Percentiles rank a stretch among this genome's conserved stretches.
Conservation (phyloP, 371 early-diverging fungal species). For the Mucor plumbeus region DNA sequence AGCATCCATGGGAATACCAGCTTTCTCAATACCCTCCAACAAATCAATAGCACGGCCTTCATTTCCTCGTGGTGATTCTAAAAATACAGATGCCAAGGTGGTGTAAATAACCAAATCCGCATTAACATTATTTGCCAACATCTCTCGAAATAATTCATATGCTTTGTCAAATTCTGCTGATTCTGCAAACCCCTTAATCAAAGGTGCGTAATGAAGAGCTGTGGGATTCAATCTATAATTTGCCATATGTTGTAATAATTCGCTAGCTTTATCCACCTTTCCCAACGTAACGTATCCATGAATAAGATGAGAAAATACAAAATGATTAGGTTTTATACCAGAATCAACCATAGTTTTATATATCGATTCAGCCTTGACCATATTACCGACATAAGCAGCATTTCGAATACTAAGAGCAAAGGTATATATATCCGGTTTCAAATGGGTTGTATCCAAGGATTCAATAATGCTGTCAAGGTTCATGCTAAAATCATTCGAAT, state of each 20-base stretch:
- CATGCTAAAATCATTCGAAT: background rate
- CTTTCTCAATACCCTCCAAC: conserved; percentile 24
- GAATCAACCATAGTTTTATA: conserved; percentile 36
- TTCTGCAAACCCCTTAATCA: conserved; percentile 44
- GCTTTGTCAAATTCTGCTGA: conserved; percentile 44
- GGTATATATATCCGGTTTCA: conserved; percentile 37
- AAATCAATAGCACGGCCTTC: conserved; percentile 33
- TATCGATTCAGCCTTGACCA: conserved; percentile 37
- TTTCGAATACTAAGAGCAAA: conserved; percentile 45
- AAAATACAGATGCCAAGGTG: conserved; percentile 42
- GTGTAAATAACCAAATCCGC: conserved; percentile 44
- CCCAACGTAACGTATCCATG: conserved; percentile 37
- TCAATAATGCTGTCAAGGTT: conserved; percentile 14
- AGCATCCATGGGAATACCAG: conserved; percentile 29
- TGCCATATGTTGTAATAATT: conserved; percentile 31
- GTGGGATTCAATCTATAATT: conserved; percentile 34
- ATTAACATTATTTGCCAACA: conserved; percentile 38
- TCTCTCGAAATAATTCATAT: conserved; percentile 35
- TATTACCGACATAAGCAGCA: conserved; percentile 35
- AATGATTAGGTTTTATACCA: conserved; percentile 42
- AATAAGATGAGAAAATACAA: conserved; percentile 46
- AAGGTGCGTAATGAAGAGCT: conserved; percentile 35
- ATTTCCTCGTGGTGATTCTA: conserved; percentile 29
- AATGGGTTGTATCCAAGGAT: conserved; percentile 18
- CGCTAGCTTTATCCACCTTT: conserved; percentile 37